Conservation (phyloP, 306 rosid genomes). For the Hippophae rhamnoides region DNA sequence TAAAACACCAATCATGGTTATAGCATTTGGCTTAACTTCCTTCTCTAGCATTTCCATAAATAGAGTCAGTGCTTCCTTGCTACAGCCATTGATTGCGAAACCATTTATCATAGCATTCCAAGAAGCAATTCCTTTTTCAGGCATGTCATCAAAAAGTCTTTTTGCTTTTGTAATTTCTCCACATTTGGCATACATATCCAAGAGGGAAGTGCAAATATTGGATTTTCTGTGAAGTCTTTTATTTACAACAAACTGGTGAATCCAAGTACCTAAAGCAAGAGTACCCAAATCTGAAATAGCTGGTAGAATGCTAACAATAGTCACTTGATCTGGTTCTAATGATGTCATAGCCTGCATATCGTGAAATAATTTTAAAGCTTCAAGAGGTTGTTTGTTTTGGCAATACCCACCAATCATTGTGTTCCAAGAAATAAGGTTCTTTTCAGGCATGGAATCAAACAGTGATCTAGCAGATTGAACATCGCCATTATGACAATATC, state of each 20-base stretch:
- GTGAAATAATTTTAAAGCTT: constrained; percentile 49
- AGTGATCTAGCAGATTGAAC: constrained; percentile 38
- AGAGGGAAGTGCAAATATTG: constrained; percentile 41
- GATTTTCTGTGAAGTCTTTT: constrained; percentile 34
- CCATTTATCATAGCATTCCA: constrained; percentile 82
- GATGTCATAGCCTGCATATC: constrained; percentile 29
- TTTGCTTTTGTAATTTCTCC: constrained; percentile 47
- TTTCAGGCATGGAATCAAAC: constrained; percentile 54
- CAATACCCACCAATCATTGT: constrained; percentile 71
- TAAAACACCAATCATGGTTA: constrained; percentile 46
- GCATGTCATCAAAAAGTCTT: constrained; percentile 33
- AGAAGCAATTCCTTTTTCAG: constrained; percentile 37
- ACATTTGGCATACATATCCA: constrained; percentile 71
- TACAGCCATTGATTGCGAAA: constrained; percentile 58
- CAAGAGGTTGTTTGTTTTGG: constrained; percentile 34
- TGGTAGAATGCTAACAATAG: constrained; percentile 58
- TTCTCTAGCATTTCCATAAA: constrained; percentile 35
- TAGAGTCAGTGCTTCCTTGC: constrained; percentile 44
- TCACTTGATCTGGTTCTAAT: constrained; percentile 50
- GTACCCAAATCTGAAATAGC: constrained; percentile 64
- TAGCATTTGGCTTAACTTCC: constrained; percentile 36
- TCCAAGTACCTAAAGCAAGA: constrained; percentile 50
- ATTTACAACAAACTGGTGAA: constrained; percentile 36
- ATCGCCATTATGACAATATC: constrained; percentile 43
- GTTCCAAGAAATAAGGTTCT: constrained; percentile 56